Evolutionary conservation across 2,329 filamentous ascomycete genomes (phyloP), one percentile per base, ranked within the genome.

Genomic region (Pseudogymnoascus sp.): DNA sequence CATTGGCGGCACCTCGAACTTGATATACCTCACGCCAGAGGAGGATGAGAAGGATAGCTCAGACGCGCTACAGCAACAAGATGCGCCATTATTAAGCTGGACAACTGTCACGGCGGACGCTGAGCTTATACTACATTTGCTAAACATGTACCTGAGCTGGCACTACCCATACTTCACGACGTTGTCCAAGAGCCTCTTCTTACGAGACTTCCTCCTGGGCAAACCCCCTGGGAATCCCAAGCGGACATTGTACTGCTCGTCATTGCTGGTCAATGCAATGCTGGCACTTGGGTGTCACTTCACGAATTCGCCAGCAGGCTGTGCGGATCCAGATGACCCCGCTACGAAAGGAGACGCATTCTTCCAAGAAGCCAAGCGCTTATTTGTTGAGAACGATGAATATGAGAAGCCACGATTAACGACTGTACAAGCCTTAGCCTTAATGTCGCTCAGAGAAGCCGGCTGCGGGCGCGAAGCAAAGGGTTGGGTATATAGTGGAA

Each of bases 81-180:
- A 88, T 61, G 84, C 93, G 65, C 87, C 91, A 3, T 81, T 95
- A 62, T 86, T 85, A 19, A 93, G 88, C 62, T 99, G 95, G 95
- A 96, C 93, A 0, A 84, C 81, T 14, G 91, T 96, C 53, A 96
- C 91, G 1, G 81, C 86, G 61, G 91, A 97, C 73, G 81, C 86
- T 24, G 84, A 89, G 62, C 80, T 96, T 53, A 86, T 97, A 69
- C 83, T 87, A 14, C 93, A 97, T 74, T 84, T 99, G 16, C 85
- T 99, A 72, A 93, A 93, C 71, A 93, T 97, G 90, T 99, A 99
- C 76, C 97, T 97, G 77, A 91, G 87, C 70, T 97, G 93, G 89
- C 95, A 97, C 75, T 97, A 97, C 75, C 88, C 92, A 16, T 97
- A 95, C 76, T 99, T 97, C 74, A 93, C 92, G 3, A 95, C 90